Base-by-base conservation (phyloP, 257 asterid genomes). In the Penstemon barbatus region DNA sequence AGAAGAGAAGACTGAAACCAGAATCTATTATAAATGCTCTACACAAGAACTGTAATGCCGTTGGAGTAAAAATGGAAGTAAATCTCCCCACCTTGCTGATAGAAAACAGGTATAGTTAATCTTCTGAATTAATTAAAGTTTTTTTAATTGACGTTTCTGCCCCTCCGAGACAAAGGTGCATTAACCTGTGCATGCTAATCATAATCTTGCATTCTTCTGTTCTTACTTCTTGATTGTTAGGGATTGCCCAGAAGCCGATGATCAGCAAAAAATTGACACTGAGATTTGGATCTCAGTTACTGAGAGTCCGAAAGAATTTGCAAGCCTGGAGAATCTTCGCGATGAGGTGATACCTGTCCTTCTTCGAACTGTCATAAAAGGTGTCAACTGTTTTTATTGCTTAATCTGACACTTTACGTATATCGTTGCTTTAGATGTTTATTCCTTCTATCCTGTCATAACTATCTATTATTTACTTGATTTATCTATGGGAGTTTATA, bases 351-450 rank as follows among this genome's bases (percentile, higher is more conserved):
- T 80, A 12, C 99, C 97, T 0, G 75, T 76, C 71, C 89, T 94
- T 50, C 97, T 91, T 54, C 82, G 74, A 73, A 87, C 95, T 33
- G 87, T 86, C 8, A 70, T 94, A 74, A 94, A 87, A 91, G 99
- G 99, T 91, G 72, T 49, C 65, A 69, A 63, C 33, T 25, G 33
- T 56, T 60, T 53, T 36, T 59, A 62, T 58, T 45, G n/a, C 53
- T 58, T 64, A 62, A 39, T 53, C 53, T 50, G 42, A 50, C 36
- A 58, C 55, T 25, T 25, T 25, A 25, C 33, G 2, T 25, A 25
- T 25, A 15, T 40, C 33, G 25, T 50, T 69, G 50, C 56, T 66
- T 46, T 19, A 63, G 61, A 65, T 49, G 57, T 18, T 61, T 51
- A 38, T 61, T 39, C 52, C 52, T 54, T 52, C 68, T 43, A 41